A percentile compares a stretch with the other conserved stretches of the same genome.
phyloP scores from a whole-genome alignment of 805 yeast genomes.

The Ogataea paradorogensis region DNA sequence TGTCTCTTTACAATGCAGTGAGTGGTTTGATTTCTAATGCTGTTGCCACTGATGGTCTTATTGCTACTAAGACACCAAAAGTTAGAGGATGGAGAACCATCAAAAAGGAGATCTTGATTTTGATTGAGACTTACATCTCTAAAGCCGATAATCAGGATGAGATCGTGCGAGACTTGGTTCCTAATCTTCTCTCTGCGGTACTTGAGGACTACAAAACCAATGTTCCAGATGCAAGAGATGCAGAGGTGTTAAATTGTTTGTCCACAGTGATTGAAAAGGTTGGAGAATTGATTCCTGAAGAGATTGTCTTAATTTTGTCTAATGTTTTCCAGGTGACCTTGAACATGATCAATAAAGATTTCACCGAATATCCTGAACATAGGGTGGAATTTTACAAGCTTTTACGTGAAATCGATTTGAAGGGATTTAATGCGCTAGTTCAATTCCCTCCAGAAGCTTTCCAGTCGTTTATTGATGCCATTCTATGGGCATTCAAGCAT shows the following conservation, averaged over 20 bases:
- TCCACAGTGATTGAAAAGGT: slow-evolving; percentile 84
- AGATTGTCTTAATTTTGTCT: slow-evolving; percentile 81
- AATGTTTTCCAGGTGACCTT: slow-evolving; percentile 92
- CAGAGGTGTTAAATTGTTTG: slow-evolving; percentile 94
- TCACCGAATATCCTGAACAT: slow-evolving; percentile 96
- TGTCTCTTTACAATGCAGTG: slow-evolving; percentile 84
- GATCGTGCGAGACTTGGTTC: slow-evolving; percentile 76
- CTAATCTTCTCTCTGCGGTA: slow-evolving; percentile 79
- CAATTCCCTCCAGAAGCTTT: slow-evolving; percentile 91
- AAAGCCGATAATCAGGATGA: slow-evolving; percentile 85
- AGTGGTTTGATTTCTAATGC: slow-evolving; percentile 78
- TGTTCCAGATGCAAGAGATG: slow-evolving; percentile 96
- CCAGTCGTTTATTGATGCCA: slow-evolving; percentile 87
- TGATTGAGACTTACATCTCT: slow-evolving; percentile 84
- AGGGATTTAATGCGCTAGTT: slow-evolving; percentile 80
- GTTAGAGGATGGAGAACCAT: slow-evolving; percentile 95
- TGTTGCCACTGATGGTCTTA: slow-evolving; percentile 75
- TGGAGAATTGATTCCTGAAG: slow-evolving; percentile 84
- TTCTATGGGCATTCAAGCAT: slow-evolving; percentile 97
- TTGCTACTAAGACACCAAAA: slow-evolving; percentile 92
- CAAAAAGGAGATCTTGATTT: slow-evolving; percentile 86
- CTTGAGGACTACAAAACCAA: slow-evolving; percentile 84
- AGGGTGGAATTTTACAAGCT: slow-evolving; percentile 93
- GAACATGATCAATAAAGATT: slow-evolving; percentile 92
- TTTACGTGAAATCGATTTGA: slow-evolving; percentile 79